Conservation (phyloP, 2,329 filamentous ascomycete genomes). For the Lachnellula willkommii region DNA sequence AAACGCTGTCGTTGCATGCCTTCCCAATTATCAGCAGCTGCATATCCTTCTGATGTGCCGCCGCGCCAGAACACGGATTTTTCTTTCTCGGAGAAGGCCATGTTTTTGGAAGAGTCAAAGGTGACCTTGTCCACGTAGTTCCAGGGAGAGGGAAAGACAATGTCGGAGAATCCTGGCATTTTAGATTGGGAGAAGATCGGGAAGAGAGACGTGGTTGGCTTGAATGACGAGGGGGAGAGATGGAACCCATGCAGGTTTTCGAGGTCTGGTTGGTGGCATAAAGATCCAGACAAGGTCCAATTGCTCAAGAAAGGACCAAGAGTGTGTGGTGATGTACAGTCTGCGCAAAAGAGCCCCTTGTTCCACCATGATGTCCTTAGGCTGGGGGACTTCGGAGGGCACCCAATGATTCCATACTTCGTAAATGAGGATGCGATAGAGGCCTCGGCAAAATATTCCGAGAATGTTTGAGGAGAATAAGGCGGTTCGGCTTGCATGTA, state of each 20-base stretch:
- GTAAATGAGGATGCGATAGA: slow-evolving; percentile 22
- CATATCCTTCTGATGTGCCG: slow-evolving; percentile 43
- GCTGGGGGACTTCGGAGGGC: slow-evolving; percentile 43
- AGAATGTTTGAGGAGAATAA: neutral
- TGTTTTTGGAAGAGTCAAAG: slow-evolving; percentile 37
- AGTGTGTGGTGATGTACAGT: slow-evolving; percentile 34
- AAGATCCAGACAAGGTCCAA: slow-evolving; percentile 35
- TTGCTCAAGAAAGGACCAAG: slow-evolving; percentile 17
- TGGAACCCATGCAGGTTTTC: slow-evolving; percentile 48
- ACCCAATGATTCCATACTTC: slow-evolving; percentile 32
- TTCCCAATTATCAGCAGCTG: slow-evolving; percentile 49
- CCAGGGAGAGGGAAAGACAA: slow-evolving; percentile 40
- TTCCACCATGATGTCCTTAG: slow-evolving; percentile 38
- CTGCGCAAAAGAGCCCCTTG: slow-evolving; percentile 31
- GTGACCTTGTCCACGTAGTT: slow-evolving; percentile 36
- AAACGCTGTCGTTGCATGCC: slow-evolving; percentile 57
- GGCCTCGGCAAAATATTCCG: slow-evolving; percentile 37
- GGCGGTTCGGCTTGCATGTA: neutral
- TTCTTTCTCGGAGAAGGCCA: slow-evolving; percentile 37
- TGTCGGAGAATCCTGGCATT: slow-evolving; percentile 49
- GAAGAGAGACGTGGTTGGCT: slow-evolving; percentile 41
- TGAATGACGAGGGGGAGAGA: slow-evolving; percentile 40
- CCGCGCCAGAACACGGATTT: slow-evolving; percentile 52
- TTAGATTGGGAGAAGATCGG: slow-evolving; percentile 54
- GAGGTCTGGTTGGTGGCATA: slow-evolving; percentile 47